Percentiles rank a stretch among this genome's conserved stretches.
These are phyloP conservation scores for Penicillium coprophilum DNA, from an alignment of 495 filamentous ascomycete species.

Conservation along the genomic window DNA sequence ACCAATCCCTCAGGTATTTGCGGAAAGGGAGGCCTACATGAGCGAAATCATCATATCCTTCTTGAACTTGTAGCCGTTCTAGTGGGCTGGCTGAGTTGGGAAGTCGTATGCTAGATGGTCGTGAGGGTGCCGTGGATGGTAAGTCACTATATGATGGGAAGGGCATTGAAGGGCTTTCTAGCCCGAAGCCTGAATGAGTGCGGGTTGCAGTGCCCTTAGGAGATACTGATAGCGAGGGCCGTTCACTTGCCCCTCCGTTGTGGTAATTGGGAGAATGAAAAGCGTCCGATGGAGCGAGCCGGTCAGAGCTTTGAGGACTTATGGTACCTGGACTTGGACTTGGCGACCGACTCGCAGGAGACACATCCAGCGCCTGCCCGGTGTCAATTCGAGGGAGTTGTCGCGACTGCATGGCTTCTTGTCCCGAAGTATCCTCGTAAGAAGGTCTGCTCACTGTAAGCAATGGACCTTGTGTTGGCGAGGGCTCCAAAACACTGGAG, in stretches of 20 bases:
- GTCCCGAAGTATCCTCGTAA: constrained; percentile 14
- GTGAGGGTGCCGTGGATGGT: constrained; percentile 41
- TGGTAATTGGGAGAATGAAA: constrained; percentile 42
- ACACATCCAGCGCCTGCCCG: constrained; percentile 24
- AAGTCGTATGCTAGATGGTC: constrained; percentile 54
- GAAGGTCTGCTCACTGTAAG: constrained; percentile 41
- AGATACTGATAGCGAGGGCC: constrained; percentile 35
- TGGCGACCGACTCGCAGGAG: constrained; percentile 32
- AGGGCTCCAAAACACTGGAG: constrained; percentile 28
- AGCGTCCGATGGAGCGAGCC: constrained; percentile 38
- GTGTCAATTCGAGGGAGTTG: constrained; percentile 25
- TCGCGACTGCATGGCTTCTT: constrained; percentile 9
- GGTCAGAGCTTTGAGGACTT: constrained; percentile 27
- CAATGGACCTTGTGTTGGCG: constrained; percentile 20
- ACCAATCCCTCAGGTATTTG: constrained; percentile 53
- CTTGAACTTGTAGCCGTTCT: constrained; percentile 40
- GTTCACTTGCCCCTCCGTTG: constrained; percentile 18
- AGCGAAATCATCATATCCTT: constrained; percentile 23
- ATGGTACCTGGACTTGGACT: constrained; percentile 21
- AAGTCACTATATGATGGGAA: constrained; percentile 54
- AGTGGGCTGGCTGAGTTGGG: constrained; percentile 50
- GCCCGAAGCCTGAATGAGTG: constrained; percentile 6
- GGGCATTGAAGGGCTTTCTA: constrained; percentile 41
- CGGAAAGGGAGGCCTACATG: constrained; percentile 16
- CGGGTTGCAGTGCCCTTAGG: constrained; percentile 29